Evolutionary conservation across 345 rosid genomes (phyloP).

Genomic region (Dipteronia dyeriana): DNA sequence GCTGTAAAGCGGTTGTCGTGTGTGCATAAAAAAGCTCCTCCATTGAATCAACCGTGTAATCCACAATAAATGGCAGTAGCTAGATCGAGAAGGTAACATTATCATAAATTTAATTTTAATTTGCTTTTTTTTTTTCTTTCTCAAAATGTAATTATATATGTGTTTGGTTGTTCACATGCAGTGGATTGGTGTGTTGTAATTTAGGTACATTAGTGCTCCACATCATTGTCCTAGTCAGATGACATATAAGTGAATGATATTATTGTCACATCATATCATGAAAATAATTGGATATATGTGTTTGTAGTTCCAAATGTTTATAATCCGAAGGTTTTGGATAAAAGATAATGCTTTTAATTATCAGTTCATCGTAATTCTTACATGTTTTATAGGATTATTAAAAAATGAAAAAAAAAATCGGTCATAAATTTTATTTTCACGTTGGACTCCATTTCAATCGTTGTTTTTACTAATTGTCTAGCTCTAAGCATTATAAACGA

Average conservation of each 20-base stretch:
- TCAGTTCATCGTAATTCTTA: too few relatives aligned
- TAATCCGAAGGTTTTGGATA: too few relatives aligned
- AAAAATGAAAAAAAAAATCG: too few relatives aligned
- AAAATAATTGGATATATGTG: too few relatives aligned
- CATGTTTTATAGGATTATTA: too few relatives aligned
- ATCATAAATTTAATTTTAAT: not conserved
- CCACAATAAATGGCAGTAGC: not conserved
- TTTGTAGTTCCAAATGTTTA: too few relatives aligned
- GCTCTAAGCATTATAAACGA: too few relatives aligned
- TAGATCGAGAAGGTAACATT: not conserved
- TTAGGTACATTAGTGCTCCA: not conserved
- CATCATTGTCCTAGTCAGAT: not conserved
- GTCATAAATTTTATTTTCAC: too few relatives aligned
- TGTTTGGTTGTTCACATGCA: not conserved
- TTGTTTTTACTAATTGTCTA: too few relatives aligned
- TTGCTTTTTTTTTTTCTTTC: not conserved
- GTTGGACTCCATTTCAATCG: too few relatives aligned
- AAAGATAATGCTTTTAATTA: too few relatives aligned
- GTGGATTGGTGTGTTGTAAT: not conserved
- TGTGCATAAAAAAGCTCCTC: not conserved
- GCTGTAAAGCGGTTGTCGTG: constrained; percentile 20
- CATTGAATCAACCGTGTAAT: not conserved
- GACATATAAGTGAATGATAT: not conserved
- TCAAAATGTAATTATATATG: not conserved
- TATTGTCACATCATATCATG: not conserved